Conservation (phyloP, 805 yeast species). For the Yarrowia sp. region DNA sequence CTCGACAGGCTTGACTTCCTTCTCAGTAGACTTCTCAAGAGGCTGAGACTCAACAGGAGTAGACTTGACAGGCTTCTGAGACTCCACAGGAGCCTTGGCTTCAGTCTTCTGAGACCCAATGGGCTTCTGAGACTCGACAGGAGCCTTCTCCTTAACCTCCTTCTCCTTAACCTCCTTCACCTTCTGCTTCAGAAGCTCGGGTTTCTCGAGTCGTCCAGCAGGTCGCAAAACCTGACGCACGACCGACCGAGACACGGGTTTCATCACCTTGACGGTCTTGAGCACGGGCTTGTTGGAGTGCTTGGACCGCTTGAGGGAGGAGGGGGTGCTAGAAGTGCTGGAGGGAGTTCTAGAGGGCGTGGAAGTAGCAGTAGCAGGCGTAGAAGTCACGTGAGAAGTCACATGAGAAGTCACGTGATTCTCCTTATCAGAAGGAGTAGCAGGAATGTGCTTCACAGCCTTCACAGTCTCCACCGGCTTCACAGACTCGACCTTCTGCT, state of each 20-base stretch:
- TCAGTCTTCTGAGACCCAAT: conserved; percentile 27
- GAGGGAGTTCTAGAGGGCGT: not conserved
- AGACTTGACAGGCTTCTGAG: not conserved
- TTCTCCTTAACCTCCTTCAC: not conserved
- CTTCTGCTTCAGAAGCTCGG: not conserved
- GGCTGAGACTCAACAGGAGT: not conserved
- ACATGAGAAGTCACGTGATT: not conserved
- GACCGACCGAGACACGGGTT: conserved; percentile 7
- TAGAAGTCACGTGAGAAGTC: not conserved
- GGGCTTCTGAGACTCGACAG: not conserved
- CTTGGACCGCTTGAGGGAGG: not conserved
- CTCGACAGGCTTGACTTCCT: not conserved
- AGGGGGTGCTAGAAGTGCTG: not conserved
- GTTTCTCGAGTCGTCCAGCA: conserved; percentile 23
- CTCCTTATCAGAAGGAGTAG: conserved; percentile 11
- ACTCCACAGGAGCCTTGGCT: conserved; percentile 43
- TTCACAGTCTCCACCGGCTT: not conserved
- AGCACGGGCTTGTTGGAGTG: conserved; percentile 14
- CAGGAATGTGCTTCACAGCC: not conserved
- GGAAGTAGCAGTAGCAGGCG: not conserved
- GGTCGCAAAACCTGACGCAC: conserved; percentile 20
- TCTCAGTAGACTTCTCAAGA: not conserved
- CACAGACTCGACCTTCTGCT: conserved; percentile 3
- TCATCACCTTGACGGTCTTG: conserved; percentile 37
- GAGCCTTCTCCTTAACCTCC: not conserved